These are phyloP conservation scores for Citrus sinensis DNA, from an alignment of 345 rosid genomes.

Conservation along the genomic window DVS_A1.0 CM039161.1:10762501-10763000, in stretches of 20 bases:
- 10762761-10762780: not conserved
- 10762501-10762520: slow-evolving; percentile 51
- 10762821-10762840: slow-evolving; percentile 54
- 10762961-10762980: slow-evolving; percentile 26
- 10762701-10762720: not conserved
- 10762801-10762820: not conserved
- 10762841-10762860: slow-evolving; percentile 80
- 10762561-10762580: slow-evolving; percentile 65
- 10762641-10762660: not conserved
- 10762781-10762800: not conserved
- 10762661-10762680: slow-evolving; percentile 60
- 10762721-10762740: not conserved
- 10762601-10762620: no score
- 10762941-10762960: no score
- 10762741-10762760: not conserved
- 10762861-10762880: slow-evolving; percentile 86
- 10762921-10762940: not conserved
- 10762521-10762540: slow-evolving; percentile 37
- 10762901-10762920: no score
- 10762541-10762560: slow-evolving; percentile 43
- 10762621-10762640: no score
- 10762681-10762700: slow-evolving; percentile 58
- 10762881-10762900: slow-evolving; percentile 41
- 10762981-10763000: slow-evolving; percentile 52
- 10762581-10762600: no score